Evolutionary conservation across 2,329 filamentous ascomycete species (phyloP), one percentile per base, ranked within the genome.

Genomic region (Alternaria sp.): DNA sequence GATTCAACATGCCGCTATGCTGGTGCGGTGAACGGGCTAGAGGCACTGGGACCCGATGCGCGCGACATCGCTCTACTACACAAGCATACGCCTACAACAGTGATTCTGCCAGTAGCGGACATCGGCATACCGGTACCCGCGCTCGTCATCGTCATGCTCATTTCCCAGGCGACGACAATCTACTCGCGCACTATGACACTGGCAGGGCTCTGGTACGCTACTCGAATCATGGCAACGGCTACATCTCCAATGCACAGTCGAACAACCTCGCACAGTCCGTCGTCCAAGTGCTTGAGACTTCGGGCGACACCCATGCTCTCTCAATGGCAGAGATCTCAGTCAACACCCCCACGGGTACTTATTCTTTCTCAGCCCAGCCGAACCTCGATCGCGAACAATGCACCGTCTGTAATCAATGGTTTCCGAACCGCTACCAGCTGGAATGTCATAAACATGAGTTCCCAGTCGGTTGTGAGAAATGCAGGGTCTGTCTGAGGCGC

Each of bases 371-470:
- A 4, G 69, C 70, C 2, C 54, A 57, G 7, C 62, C 69, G 4
- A 75, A 73, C n/a, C 61, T 66, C 23, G 68, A 74, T 2, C 71
- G 71, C 41, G 64, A 70, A 33, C 68, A 71, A 20, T 75, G 72
- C 43, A 7, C 58, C 10, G 44, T 54, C 4, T 75, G 71, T 43
- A 44, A 18, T 37, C 20, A 30, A 9, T 73, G 69, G 66, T 74
- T 73, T 37, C 45, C 69, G 11, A 68, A 67, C 49, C 44, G 45
- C 11, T 7, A 59, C 26, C 59, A 67, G 41, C 47, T 71, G 23
- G 20, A 57, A 18, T 3, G 20, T 3, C 71, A 74, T 41, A 55
- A 55, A 30, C 57, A 47, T 26, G 69, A 74, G 12, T 66, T 64
- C 20, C 61, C 64, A 0, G 33, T 64, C 10, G 68, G 66, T 14